Evolutionary conservation across 306 rosid genomes (phyloP), one percentile per base, ranked within the genome.

Genomic region (Glycine latifolia): DNA sequence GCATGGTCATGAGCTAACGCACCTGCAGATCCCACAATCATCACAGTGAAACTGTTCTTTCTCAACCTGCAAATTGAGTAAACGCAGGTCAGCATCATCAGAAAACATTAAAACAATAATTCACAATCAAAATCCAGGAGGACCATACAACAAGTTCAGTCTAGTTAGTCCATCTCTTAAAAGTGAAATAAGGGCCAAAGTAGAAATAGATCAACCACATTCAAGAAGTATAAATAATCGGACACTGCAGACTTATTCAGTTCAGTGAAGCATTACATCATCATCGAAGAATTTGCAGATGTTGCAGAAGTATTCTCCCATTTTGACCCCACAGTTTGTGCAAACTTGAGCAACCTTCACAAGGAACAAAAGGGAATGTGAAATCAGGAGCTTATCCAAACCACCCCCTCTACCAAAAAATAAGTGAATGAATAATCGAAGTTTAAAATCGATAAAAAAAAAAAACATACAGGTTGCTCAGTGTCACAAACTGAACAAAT

Each of bases 1-100:
- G 55, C 48, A 54, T 39, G 55, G 14, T 26, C 3, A 10, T 20
- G 7, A 26, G 65, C 35, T 62, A 54, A 65, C 89, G 49, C 67
- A 94, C 97, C 98, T 92, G 88, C 97, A 94, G 89, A 94, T 92
- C 87, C 98, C 98, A 82, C 98, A 94, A 81, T 94, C 97, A 61
- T 89, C 82, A 73, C 97, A 94, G 81, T 94, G 98, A 86, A 94
- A 94, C 69, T 87, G 91, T 46, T 79, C 85, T 85, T 92, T 94
- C 67, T 77, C 89, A 0, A 65, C 71, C 98, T 94, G 91, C 81
- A 81, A 10, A 60, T 58, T 39, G 71, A 55, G 67, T 54, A 9
- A 79, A 65, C 73, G 79, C 47, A 31, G 16, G 55, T 72, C 62
- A 67, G 80, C 58, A 71, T 79, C 77, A 66, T 12, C 7, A 16